Conservation (phyloP, 2,329 filamentous ascomycete genomes). For the Conoideocrella luteorostrata region DNA sequence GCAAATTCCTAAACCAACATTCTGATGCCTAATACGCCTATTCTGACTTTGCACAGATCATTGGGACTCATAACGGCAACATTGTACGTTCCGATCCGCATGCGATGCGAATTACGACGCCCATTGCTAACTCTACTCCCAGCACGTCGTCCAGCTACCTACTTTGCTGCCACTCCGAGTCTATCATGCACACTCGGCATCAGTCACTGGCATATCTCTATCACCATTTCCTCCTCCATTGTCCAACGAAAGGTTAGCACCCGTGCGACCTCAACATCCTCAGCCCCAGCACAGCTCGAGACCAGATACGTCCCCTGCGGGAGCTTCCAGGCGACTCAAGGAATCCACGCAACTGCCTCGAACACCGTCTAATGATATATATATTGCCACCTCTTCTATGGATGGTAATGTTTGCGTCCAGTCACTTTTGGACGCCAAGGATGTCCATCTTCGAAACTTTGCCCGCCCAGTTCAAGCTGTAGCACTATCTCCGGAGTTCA, state of each 20-base stretch:
- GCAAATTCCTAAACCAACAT: slow-evolving; percentile 13
- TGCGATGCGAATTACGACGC: background rate
- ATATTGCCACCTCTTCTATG: slow-evolving; percentile 88
- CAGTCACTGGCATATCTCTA: slow-evolving; percentile 81
- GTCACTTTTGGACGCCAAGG: slow-evolving; percentile 78
- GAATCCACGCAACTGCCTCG: slow-evolving; percentile 57
- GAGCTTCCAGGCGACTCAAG: slow-evolving; percentile 43
- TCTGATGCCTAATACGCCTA: slow-evolving; percentile 10
- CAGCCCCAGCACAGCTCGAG: slow-evolving; percentile 24
- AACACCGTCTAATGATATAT: slow-evolving; percentile 82
- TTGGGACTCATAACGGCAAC: slow-evolving; percentile 94
- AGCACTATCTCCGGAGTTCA: slow-evolving; percentile 91
- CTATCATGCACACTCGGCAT: slow-evolving; percentile 90
- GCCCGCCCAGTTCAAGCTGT: slow-evolving; percentile 87
- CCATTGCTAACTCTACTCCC: slow-evolving; percentile 5
- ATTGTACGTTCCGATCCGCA: slow-evolving; percentile 56
- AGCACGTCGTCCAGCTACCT: slow-evolving; percentile 84
- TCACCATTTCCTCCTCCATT: slow-evolving; percentile 69
- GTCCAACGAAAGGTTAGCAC: slow-evolving; percentile 37
- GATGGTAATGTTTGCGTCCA: slow-evolving; percentile 94
- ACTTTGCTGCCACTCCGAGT: slow-evolving; percentile 73
- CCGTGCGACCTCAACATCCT: slow-evolving; percentile 29
- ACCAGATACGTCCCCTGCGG: slow-evolving; percentile 37
- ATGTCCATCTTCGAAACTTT: slow-evolving; percentile 89
- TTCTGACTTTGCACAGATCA: slow-evolving; percentile 51